Evolutionary conservation across 2,329 filamentous ascomycete genomes (phyloP).

Genomic region (Fusarium sp.): DNA sequence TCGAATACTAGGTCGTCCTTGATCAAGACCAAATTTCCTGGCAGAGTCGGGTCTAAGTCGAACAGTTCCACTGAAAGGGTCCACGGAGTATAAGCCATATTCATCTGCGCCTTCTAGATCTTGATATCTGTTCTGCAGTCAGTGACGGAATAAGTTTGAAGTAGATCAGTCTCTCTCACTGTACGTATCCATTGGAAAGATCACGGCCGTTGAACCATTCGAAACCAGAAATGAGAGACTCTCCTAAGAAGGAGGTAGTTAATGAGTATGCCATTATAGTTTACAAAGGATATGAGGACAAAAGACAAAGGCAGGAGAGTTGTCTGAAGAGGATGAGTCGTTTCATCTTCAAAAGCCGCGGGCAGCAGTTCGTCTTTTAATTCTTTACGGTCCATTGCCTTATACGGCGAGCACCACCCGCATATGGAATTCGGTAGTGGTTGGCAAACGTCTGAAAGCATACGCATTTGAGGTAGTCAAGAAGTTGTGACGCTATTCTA

Average conservation of each 20-base stretch:
- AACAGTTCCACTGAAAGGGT: constrained; percentile 57
- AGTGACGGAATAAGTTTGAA: constrained; percentile 25
- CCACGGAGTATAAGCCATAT: constrained; percentile 57
- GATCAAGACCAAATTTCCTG: constrained; percentile 52
- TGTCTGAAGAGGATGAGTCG: constrained; percentile 11
- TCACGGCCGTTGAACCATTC: constrained; percentile 66
- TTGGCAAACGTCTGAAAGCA: constrained; percentile 36
- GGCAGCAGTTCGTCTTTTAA: constrained; percentile 36
- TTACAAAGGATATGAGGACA: constrained; percentile 14
- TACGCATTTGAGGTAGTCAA: constrained; percentile 36
- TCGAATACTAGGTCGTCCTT: constrained; percentile 71
- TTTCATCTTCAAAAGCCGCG: constrained; percentile 15
- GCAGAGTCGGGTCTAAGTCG: constrained; percentile 60
- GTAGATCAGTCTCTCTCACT: constrained; percentile 60
- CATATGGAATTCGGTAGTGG: constrained; percentile 40
- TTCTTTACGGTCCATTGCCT: constrained; percentile 26
- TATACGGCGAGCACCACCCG: constrained; percentile 24
- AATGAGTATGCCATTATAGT: constrained; percentile 57
- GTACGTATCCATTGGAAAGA: constrained; percentile 75
- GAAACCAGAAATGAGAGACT: constrained; percentile 61
- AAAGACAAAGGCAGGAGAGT: constrained; percentile 17
- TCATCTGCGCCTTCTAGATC: constrained; percentile 55
- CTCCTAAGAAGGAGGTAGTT: constrained; percentile 57
- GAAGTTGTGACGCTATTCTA: constrained; percentile 12
- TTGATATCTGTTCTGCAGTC: constrained; percentile 56